Evolutionary conservation across 345 rosid genomes (phyloP).

Genomic region (Carallia pectinifolia): DNA sequence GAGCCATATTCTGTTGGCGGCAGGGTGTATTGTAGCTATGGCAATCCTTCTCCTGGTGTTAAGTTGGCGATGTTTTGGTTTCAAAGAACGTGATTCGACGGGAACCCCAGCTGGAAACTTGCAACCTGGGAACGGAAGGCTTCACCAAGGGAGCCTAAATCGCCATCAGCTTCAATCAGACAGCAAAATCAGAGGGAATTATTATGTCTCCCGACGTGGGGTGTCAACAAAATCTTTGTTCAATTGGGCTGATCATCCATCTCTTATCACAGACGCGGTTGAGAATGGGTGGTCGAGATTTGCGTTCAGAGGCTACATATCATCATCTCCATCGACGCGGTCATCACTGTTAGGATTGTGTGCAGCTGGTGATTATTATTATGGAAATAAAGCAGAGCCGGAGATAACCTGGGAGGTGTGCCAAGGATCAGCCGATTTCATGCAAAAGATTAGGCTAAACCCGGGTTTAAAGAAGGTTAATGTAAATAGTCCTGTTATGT

Average conservation of each 20-base stretch:
- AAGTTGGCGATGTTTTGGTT: conserved; percentile 46
- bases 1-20: conserved; percentile 34
- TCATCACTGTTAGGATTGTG: conserved; percentile 56
- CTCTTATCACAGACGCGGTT: conserved; percentile 63
- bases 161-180: conserved; percentile 39
- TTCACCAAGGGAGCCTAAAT: conserved; percentile 45
- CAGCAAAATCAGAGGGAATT: conserved; percentile 48
- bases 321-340: conserved; percentile 38
- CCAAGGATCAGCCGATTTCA: conserved; percentile 69
- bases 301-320: conserved; percentile 51
- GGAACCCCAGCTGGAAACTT: conserved; percentile 28
- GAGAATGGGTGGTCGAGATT: conserved; percentile 92
- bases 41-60: conserved; percentile 31
- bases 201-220: conserved; percentile 48
- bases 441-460: conserved; percentile 74
- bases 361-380: conserved; percentile 40
- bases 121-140: conserved; percentile 54
- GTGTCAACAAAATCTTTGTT: conserved; percentile 45
- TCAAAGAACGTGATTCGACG: conserved; percentile 13
- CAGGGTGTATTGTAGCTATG: conserved; percentile 25
- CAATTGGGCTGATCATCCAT: conserved; percentile 76
- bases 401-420: conserved; percentile 84
- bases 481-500: conserved; percentile 19
- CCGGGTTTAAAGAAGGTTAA: conserved; percentile 36
- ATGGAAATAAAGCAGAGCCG: conserved; percentile 34